Conservation (phyloP, 2,329 filamentous ascomycete species). For the Drechslerella dactyloides region DNA sequence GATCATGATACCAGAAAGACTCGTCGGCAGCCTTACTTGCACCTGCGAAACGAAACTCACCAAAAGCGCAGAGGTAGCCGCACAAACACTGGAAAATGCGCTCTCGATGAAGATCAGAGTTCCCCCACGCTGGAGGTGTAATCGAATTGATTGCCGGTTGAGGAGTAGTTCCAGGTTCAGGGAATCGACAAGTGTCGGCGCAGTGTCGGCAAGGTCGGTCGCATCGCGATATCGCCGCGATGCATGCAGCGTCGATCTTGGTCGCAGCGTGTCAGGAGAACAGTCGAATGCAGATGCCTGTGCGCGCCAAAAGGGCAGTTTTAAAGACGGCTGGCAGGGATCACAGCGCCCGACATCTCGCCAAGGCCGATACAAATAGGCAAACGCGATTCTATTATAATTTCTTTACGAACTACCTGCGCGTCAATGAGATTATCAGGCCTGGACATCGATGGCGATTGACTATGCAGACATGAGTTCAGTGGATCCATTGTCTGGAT, state of each 20-base stretch:
- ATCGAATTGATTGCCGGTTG: background rate
- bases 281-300: background rate
- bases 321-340: background rate
- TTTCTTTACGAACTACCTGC: too few species aligned
- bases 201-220: background rate
- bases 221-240: background rate
- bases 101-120: background rate
- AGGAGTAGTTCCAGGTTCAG: background rate
- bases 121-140: background rate
- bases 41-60: background rate
- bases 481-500: too few species aligned
- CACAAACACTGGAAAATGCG: background rate
- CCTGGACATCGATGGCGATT: too few species aligned
- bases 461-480: too few species aligned
- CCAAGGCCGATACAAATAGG: too few species aligned
- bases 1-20: constrained; percentile 27
- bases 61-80: constrained; percentile 6
- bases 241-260: background rate
- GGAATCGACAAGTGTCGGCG: too few species aligned
- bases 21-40: constrained; percentile 47
- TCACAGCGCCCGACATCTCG: too few species aligned
- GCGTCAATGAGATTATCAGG: too few species aligned
- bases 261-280: background rate
- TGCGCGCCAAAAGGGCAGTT: background rate
- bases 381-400: too few species aligned